Base-by-base conservation (phyloP, 306 rosid genomes). In the Rosa lucieae region DNA sequence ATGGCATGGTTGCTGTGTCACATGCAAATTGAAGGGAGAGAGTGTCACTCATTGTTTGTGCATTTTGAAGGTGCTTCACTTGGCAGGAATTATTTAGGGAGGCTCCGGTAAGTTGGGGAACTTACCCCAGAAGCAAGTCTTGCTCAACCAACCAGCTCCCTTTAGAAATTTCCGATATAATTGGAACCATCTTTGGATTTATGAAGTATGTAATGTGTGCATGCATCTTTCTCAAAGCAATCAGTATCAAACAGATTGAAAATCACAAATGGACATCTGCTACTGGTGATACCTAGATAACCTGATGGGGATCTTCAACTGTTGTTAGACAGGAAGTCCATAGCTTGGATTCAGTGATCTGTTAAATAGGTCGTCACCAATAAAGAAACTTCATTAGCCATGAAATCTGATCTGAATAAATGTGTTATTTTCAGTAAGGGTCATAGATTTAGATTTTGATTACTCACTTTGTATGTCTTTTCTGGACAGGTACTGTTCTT, bases 401-500 rank as follows among this genome's bases (percentile, higher is more conserved):
- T 78, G 75, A 46, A 52, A 0, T 48, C 37, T 32, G 37, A 32
- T 17, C 51, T 53, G 46, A 52, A 49, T 39, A 13, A 23, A 23
- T 3, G 10, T 21, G 6, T 58, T 61, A 8, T 68, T 44, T 43
- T 12, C 46, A 8, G 48, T 23, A 35, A 56, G 66, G 12, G 35
- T 35, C 21, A 8, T 49, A 37, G 1, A 52, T 13, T 51, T 53
- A 21, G 74, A 52, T 44, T 14, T 43, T 63, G 26, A 20, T 5
- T 67, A 23, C 81, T 81, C 63, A 84, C 78, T 76, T 71, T 21
- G 61, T 70, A 29, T 78, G 62, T 56, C 71, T 77, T 73, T 82
- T 73, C 59, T 74, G 75, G 47, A 83, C 96, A 94, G 97, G 91
- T 94, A 92, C 84, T 94, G 99, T 84, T 92, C 86, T 77, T 84